Base-by-base conservation (phyloP, 495 filamentous ascomycete genomes). In the Hyaloscypha finlandica region DNA sequence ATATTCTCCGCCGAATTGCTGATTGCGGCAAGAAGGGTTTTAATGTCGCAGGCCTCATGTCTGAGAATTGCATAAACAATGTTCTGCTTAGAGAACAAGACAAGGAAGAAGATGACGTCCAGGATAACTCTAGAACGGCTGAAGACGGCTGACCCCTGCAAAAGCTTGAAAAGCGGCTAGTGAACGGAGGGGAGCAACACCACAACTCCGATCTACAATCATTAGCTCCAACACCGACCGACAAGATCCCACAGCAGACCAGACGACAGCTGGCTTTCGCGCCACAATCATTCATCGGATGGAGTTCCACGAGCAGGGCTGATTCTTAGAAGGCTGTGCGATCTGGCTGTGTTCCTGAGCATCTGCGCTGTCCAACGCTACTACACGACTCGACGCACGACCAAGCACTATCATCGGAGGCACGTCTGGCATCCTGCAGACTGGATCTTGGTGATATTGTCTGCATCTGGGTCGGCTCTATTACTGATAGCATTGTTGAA, bases 221-320 rank as follows among this genome's bases (percentile, higher is more conserved):
- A 52, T 61, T 52, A 54, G 64, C 64, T 57, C 30, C 29, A 32
- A 37, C 53, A 33, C 19, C 64, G 58, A 33, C 19, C 64, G 58
- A 53, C 25, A 8, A 45, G n/a, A 54, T 56, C 51, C 6, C 29
- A 33, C 29, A 39, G 22, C 39, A 53, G 20, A 51, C 59, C 52
- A 3, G 8, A 30, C 16, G 9, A 55, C 31, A 42, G 68, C 68
- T 66, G 68, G 68, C 58, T 53, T 29, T 53, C 55, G 59, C 54
- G 69, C 69, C 65, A 51, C 37, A 68, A 59, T 39, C 51, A 60
- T 2, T 52, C 30, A 48, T 62, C 61, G 62, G 60, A 71, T 71
- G 70, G 70, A 68, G 65, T 71, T 65, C 60, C 66, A 68, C 48
- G 66, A 61, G 62, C 61, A 66, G 61, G 66, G 63, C 59, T 68